Conservation (phyloP, 768 basidiomycete species). For the Coprinellus micaceus region DNA sequence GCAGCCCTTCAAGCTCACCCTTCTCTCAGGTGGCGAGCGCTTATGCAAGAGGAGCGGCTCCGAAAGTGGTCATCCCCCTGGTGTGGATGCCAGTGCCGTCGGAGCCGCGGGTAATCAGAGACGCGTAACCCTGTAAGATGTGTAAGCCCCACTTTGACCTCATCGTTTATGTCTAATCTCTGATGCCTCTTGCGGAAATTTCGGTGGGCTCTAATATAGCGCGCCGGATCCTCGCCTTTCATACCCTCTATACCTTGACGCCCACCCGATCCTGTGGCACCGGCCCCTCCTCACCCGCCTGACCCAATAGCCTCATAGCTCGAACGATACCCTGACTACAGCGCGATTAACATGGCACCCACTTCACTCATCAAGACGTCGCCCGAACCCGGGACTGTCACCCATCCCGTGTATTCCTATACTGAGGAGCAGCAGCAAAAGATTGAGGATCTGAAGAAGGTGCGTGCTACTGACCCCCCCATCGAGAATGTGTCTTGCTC, state of each 20-base stretch:
- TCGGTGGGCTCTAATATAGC: neutral
- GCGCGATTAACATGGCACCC: neutral
- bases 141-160: neutral
- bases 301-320: too few relatives aligned
- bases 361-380: slow-evolving; percentile 15
- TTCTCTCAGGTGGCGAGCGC: neutral
- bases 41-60: neutral
- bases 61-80: neutral
- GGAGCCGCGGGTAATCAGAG: neutral
- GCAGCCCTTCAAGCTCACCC: too few relatives aligned
- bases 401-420: slow-evolving; percentile 58
- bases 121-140: too few relatives aligned
- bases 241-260: too few relatives aligned
- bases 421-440: slow-evolving; percentile 57
- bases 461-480: slow-evolving; percentile 24
- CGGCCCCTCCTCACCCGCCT: too few relatives aligned
- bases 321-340: neutral
- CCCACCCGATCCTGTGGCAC: too few relatives aligned
- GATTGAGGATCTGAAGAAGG: slow-evolving; percentile 61
- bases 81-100: neutral
- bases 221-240: neutral
- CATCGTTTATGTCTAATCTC: neutral
- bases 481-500: neutral
- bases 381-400: slow-evolving; percentile 50
- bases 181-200: neutral